Evolutionary conservation across 768 basidiomycete species (phyloP), one percentile per base, ranked within the genome.

Genomic region (Tylopilus intermedius): DNA sequence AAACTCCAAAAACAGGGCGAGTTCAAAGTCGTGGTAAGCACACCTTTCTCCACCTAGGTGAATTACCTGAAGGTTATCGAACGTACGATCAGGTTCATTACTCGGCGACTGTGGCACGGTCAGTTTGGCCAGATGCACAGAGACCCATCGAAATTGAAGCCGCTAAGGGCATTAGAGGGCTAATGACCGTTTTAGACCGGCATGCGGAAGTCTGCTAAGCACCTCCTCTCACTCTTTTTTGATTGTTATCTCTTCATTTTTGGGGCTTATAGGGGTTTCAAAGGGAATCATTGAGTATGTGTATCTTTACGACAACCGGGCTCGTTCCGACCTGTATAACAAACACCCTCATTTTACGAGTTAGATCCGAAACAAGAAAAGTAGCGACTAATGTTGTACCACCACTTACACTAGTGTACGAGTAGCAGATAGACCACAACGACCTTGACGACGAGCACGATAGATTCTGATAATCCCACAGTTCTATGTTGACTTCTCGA

Each of bases 401-500:
- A 67, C 40, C 55, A 65, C 53, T 39, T 59, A 63, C 56, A 33
- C 46, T 60, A 62, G 46, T 57, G 44, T 59, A 65, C 46, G 30
- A 58, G 33, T 55, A 60, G 40, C 45, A 51, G 13, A 51, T 59
- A 56, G 44, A 53, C 26, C 48, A 55, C 43, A 32, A 24, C 38
- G 29, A 53, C 41, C 24, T 30, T 30, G 30, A 30, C 30, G 30
- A 30, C 30, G 7, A 10, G 9, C 9, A 47, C 29, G 38, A 39
- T 49, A 55, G 42, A 53, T 43, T 43, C 35, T 38, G 35, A 51
- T 47, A 50, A 51, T 54, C 52, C 51, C 29, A 38, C 29, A 15
- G 32, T 10, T 54, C 40, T 53, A 67, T 33, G 44, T 27, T 4
- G 68, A 69, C 65, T 83, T 88, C 40, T 76, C 78, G 37, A 96